Base-by-base conservation (phyloP, 192 early-diverging fungal species). In the Coemansia nantahalensis region DNA sequence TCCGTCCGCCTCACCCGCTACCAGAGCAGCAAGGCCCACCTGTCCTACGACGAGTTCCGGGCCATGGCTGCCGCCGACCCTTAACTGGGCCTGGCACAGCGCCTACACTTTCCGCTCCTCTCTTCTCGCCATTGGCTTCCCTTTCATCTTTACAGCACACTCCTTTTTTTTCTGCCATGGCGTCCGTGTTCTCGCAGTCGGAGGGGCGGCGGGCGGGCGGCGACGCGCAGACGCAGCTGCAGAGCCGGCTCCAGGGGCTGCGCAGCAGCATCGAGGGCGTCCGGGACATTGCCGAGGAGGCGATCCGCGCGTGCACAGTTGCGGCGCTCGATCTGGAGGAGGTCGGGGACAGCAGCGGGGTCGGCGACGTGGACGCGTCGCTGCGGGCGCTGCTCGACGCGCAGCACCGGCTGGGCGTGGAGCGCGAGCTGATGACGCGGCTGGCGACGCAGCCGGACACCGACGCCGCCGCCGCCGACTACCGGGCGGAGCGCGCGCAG, bases 1-100 rank as follows among this genome's bases (percentile, higher is more conserved):
- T 53, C 73, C 7, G 80, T 95, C 50, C 72, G 78, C 39, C 66
- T 98, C 23, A 93, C 89, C 7, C 79, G 95, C 1, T 98, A 98
- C 51, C 87, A 89, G 65, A 86, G 84, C 45, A 51, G 72, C 16
- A 96, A 95, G 69, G 71, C 79, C 17, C 39, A 63, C 12, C 62
- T 85, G 9, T 73, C 87, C 2, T 94, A 91, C 50, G 59, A 67
- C 7, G 89, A 96, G 39, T 96, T 58, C 28, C 6, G 48, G 43
- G 68, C 10, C 8, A 61, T 92, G 68, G 13, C 18, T 30, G 21
- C 43, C 21, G 8, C 30, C 23, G 9, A 56, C 37, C 38, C 31
- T 34, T 19, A n/a, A 47, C n/a, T n/a, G n/a, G n/a, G n/a, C n/a
- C n/a, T n/a, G n/a, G n/a, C n/a, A n/a, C n/a, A n/a, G n/a, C n/a